Base-by-base conservation (phyloP, 495 filamentous ascomycete genomes). In the Articulospora tetracladia region DNA sequence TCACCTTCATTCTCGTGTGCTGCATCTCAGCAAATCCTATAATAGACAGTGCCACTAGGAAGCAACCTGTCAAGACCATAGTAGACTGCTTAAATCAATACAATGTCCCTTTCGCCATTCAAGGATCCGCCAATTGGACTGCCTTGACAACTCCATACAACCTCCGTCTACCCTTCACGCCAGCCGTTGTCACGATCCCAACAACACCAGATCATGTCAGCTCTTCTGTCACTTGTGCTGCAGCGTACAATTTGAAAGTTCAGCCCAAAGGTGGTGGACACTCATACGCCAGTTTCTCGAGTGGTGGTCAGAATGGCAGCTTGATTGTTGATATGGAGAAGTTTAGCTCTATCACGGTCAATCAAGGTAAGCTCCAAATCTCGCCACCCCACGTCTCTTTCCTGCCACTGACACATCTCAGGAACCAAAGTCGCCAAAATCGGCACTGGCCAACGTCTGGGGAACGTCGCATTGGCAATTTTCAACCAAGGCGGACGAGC, bases 221-320 rank as follows among this genome's bases (percentile, higher is more conserved):
- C 0, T 74, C 68, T 23, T 76, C 85, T 2, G 76, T 90, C 12
- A 76, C 74, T 55, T 91, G 87, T 61, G 87, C 86, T 0, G 72
- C 68, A 0, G 63, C 69, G 2, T 71, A 77, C 55, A 73, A 70
- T 34, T 70, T 83, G 62, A 85, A 86, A 63, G 86, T 92, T 22
- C 87, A 90, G 61, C 76, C 88, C 11, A 83, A 79, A 63, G 83
- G 82, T 39, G 90, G 90, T 15, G 90, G 90, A 0, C 90, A 92
- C 67, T 89, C 85, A 15, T 91, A 87, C 72, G 84, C 76, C 1
- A 85, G 82, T 3, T 81, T 81, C 64, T 73, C 75, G 22, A 68
- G 68, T 50, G 81, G 83, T 24, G 80, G 82, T 15, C 66, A 72
- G 13, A 71, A 83, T 66, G 83, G 84, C 15, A 78, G 74, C 24